phyloP scores from a whole-genome alignment of 805 yeast genomes.

The Starmera caribaea region DNA sequence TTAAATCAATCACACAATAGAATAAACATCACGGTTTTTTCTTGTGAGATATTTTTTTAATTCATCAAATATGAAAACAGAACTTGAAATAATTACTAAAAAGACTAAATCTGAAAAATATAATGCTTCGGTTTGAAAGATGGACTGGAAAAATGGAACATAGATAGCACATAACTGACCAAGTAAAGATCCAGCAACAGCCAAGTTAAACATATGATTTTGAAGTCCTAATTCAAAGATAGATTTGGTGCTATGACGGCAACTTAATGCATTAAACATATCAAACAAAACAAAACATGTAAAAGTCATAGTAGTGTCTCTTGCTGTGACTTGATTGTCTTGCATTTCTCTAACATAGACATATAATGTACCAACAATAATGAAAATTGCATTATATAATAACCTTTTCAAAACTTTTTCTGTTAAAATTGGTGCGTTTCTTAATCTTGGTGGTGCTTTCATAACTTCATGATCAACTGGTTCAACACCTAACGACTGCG shows the following conservation, averaged over 20 bases:
- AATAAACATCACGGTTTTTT: constrained; percentile 9
- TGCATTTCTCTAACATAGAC: constrained; percentile 81
- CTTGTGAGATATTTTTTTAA: constrained; percentile 41
- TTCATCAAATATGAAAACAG: constrained; percentile 85
- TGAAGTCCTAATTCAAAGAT: constrained; percentile 71
- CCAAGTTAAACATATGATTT: constrained; percentile 87
- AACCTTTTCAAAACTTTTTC: constrained; percentile 59
- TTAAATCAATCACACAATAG: constrained; percentile 14
- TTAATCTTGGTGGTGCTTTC: constrained; percentile 91
- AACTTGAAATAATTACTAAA: constrained; percentile 55
- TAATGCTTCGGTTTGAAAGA: constrained; percentile 93
- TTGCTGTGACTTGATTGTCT: constrained; percentile 72
- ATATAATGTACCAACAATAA: constrained; percentile 85
- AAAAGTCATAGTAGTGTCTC: constrained; percentile 98
- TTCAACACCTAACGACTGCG: constrained; percentile 94
- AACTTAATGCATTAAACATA: constrained; percentile 92
- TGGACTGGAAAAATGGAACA: constrained; percentile 82
- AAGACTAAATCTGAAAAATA: constrained; percentile 58
- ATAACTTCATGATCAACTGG: constrained; percentile 94
- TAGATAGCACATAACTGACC: constrained; percentile 94
- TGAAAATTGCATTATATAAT: constrained; percentile 56
- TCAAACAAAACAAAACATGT: constrained; percentile 94
- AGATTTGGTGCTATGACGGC: constrained; percentile 83
- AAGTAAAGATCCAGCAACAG: constrained; percentile 76
- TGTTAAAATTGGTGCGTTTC: constrained; percentile 80